Base-by-base conservation (phyloP, 306 rosid genomes). In the Rosa persica region DNA sequence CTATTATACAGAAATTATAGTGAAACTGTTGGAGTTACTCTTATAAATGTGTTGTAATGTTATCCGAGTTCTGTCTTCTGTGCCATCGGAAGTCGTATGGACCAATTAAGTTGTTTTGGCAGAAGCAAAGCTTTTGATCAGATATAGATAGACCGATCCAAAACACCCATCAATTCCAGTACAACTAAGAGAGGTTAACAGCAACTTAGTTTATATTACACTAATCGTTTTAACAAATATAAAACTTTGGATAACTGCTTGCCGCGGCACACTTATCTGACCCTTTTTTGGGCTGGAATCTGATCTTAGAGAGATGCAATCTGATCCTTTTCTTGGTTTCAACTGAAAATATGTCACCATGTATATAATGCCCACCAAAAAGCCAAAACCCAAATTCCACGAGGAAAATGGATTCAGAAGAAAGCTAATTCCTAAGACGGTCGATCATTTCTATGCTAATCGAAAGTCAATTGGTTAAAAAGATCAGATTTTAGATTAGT, bases 251-350 rank as follows among this genome's bases (percentile, higher is more conserved):
- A 46, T 3, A 55, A 57, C 78, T 40, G 30, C 54, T 15, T 15
- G 55, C 78, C 55, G 78, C 69, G 69, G 55, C 54, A 58, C 68
- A 57, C 78, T 22, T 25, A 54, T 13, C 20, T 52, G 76, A 54
- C 49, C 77, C 46, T n/a, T 19, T 2, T 65, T 36, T 65, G 36
- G 67, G 67, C 7, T 9, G 67, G 67, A 62, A 65, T 38, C 23
- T 20, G 44, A 65, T 44, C 70, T 17, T 16, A 36, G 1, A 17
- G 44, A 65, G 11, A 52, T 43, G 49, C 19, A 57, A 74, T 74
- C 42, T 55, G 42, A 57, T 73, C n/a, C 47, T 54, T 9, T 57
- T 57, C 25, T 74, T 42, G 42, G 43, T 40, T 57, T 40, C 44
- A 57, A 23, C 16, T 8, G 78, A 22, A 57, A 40, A 74, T 40